Evolutionary conservation across 2,329 filamentous ascomycete species (phyloP).

Genomic region (Aspergillus sergii): DNA sequence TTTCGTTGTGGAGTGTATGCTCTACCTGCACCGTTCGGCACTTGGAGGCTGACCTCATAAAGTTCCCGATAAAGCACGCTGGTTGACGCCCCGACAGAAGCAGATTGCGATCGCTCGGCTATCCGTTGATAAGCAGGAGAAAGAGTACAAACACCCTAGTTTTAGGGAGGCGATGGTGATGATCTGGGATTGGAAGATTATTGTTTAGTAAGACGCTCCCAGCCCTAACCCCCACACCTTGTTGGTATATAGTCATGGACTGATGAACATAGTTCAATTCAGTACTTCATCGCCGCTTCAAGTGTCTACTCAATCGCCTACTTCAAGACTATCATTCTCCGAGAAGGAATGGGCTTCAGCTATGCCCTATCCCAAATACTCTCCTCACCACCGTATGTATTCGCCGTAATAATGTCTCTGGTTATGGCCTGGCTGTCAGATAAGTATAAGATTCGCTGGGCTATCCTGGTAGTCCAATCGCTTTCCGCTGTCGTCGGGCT

Average conservation of each 20-base stretch:
- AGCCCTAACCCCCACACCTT: neutral
- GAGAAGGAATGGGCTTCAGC: constrained; percentile 38
- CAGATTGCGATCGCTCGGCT: neutral
- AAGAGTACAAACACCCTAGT: neutral
- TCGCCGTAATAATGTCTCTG: constrained; percentile 39
- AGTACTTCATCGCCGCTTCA: neutral
- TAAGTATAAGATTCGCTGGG: constrained; percentile 13
- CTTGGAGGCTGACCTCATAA: neutral
- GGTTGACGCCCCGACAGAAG: neutral
- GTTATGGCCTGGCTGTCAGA: constrained; percentile 23
- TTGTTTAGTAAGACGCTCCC: neutral
- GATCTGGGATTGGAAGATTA: neutral
- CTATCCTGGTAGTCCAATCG: neutral
- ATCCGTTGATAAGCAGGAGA: neutral
- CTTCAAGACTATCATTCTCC: constrained; percentile 44
- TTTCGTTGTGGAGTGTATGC: neutral
- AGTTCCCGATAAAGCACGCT: neutral
- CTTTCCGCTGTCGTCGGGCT: neutral
- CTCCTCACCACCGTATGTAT: constrained; percentile 36
- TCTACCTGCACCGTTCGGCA: neutral
- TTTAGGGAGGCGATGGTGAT: neutral
- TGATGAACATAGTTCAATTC: neutral
- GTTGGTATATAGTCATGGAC: neutral
- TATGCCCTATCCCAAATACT: constrained; percentile 35
- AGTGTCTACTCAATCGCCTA: constrained; percentile 37